Evolutionary conservation across 768 basidiomycete species (phyloP).

Genomic region (Leucosporidium creatinivorum): DNA sequence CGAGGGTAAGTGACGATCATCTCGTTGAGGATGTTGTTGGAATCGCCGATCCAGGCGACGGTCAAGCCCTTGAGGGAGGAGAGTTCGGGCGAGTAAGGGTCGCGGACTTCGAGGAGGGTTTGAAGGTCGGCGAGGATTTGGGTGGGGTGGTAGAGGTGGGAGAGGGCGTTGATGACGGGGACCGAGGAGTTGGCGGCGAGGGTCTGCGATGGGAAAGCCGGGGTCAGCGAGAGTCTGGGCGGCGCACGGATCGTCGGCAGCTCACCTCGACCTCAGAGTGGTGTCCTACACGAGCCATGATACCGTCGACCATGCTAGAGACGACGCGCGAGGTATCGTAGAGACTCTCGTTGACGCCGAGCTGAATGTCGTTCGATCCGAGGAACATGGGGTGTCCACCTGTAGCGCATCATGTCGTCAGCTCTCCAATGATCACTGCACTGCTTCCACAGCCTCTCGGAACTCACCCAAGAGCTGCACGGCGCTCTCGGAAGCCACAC

Average conservation of each 20-base stretch:
- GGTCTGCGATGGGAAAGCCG: constrained; percentile 52
- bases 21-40: constrained; percentile 90
- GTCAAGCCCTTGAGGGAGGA: constrained; percentile 66
- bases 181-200: constrained; percentile 82
- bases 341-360: constrained; percentile 86
- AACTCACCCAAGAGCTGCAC: constrained; percentile 59
- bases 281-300: constrained; percentile 89
- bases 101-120: constrained; percentile 64
- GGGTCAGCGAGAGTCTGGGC: not conserved
- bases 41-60: constrained; percentile 87
- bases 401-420: not conserved
- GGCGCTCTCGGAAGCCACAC: constrained; percentile 79
- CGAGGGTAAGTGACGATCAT: constrained; percentile 94
- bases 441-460: not conserved
- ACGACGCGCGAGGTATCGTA: constrained; percentile 82
- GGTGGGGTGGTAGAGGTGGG: constrained; percentile 91
- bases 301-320: constrained; percentile 90
- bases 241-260: not conserved
- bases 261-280: constrained; percentile 86
- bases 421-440: not conserved
- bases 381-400: constrained; percentile 78
- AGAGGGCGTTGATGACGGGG: constrained; percentile 92
- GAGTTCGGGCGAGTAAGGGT: constrained; percentile 34
- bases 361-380: constrained; percentile 80
- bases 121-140: constrained; percentile 89